Percentiles rank a stretch among this genome's conserved stretches.
Conservation (phyloP, 1,139 yeast genomes). For the Suhomyces yuchorum region DNA sequence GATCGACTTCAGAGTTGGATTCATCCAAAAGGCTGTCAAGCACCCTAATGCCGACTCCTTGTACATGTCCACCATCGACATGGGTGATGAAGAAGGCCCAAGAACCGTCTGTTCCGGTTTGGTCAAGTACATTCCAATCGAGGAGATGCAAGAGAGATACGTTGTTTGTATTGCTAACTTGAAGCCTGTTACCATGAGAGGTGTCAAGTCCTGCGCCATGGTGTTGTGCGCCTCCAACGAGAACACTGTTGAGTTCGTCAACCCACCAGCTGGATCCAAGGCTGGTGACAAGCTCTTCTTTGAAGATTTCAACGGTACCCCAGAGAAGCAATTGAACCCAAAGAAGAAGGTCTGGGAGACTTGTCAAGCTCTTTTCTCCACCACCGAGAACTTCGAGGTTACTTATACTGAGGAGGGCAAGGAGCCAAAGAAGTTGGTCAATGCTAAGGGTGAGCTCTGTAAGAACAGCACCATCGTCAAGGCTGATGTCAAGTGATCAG, state of each 20-base stretch:
- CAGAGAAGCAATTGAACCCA: conserved; percentile 93
- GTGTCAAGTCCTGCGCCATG: conserved; percentile 89
- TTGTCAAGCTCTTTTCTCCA: conserved; percentile 86
- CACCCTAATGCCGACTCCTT: conserved; percentile 98
- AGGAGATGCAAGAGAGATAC: conserved; percentile 47
- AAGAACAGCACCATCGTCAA: conserved; percentile 65
- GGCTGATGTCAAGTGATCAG: conserved; percentile 68
- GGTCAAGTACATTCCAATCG: conserved; percentile 55
- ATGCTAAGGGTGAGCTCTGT: conserved; percentile 71
- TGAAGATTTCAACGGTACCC: conserved; percentile 84
- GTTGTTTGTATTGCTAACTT: conserved; percentile 62
- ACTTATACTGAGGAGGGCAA: conserved; percentile 82
- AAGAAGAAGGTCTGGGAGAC: conserved; percentile 98
- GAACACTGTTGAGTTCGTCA: conserved; percentile 80
- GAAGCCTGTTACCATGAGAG: conserved; percentile 70
- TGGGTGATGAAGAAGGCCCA: conserved; percentile 96
- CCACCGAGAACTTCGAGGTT: conserved; percentile 74
- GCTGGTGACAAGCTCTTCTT: conserved; percentile 97
- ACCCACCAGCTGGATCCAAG: conserved; percentile 92
- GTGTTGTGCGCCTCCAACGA: conserved; percentile 87
- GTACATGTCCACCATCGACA: conserved; percentile 93
- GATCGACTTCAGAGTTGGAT: conserved; percentile 94
- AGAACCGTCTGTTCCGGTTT: conserved; percentile 97
- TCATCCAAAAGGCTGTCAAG: conserved; percentile 91
- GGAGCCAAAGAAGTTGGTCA: conserved; percentile 74